Percentiles rank a stretch among this genome's conserved stretches.
Conservation (phyloP, 2,329 filamentous ascomycete genomes). For the Penicillium polonicum region DNA sequence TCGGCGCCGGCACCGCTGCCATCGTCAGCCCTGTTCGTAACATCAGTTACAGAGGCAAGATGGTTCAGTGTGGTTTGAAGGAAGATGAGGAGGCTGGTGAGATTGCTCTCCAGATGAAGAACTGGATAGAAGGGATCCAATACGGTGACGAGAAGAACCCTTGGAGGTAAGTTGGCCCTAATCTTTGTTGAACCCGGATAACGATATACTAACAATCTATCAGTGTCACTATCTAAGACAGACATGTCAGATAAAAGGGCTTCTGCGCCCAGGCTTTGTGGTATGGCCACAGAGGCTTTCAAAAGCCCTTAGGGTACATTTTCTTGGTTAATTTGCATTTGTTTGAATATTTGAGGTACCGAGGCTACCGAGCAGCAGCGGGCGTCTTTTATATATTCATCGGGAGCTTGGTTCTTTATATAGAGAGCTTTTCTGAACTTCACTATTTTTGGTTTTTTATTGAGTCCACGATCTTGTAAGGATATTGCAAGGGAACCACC, state of each 20-base stretch:
- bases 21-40: conserved; percentile 86
- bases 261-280: neutral
- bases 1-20: conserved; percentile 89
- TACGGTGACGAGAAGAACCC: conserved; percentile 90
- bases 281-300: neutral
- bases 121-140: conserved; percentile 94
- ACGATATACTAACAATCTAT: neutral
- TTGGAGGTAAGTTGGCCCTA: conserved; percentile 68
- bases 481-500: neutral
- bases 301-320: neutral
- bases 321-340: conserved; percentile 3
- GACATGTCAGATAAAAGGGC: neutral
- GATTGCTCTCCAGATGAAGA: conserved; percentile 82
- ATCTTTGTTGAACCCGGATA: neutral
- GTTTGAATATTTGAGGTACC: neutral
- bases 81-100: conserved; percentile 83
- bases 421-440: neutral
- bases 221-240: conserved; percentile 23
- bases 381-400: conserved; percentile 5
- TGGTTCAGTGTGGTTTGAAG: conserved; percentile 79
- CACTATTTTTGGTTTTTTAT: neutral
- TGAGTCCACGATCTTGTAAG: neutral
- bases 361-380: neutral
- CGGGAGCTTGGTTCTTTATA: neutral
- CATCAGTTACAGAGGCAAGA: conserved; percentile 82